Conservation (phyloP, 2,329 filamentous ascomycete genomes). For the Ophioceras dolichostomum region DNA sequence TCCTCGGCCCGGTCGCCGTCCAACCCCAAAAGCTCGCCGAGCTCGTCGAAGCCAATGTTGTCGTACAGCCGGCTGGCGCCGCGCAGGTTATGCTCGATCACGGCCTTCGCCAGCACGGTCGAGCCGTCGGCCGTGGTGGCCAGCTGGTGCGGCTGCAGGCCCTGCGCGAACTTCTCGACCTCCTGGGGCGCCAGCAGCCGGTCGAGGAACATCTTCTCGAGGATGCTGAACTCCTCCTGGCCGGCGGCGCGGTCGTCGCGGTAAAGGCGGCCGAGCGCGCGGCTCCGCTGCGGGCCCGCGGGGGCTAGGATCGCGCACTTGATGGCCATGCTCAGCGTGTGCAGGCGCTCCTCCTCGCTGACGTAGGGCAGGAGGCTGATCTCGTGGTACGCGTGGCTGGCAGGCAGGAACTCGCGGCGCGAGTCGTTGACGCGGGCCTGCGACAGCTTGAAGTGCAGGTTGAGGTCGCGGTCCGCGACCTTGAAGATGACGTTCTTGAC, state of each 20-base stretch:
- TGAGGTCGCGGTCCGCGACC: slow-evolving; percentile 60
- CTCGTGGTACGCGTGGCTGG: slow-evolving; percentile 76
- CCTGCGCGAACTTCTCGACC: slow-evolving; percentile 72
- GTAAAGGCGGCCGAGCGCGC: slow-evolving; percentile 72
- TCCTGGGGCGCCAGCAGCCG: slow-evolving; percentile 70
- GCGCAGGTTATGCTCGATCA: slow-evolving; percentile 91
- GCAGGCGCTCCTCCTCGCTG: slow-evolving; percentile 75
- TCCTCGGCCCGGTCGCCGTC: slow-evolving; percentile 74
- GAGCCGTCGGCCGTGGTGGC: slow-evolving; percentile 82
- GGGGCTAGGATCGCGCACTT: slow-evolving; percentile 88
- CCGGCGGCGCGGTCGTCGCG: slow-evolving; percentile 77
- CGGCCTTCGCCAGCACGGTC: slow-evolving; percentile 84
- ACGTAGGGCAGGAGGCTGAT: slow-evolving; percentile 68
- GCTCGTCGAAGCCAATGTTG: slow-evolving; percentile 63
- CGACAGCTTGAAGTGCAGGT: slow-evolving; percentile 77
- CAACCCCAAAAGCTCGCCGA: slow-evolving; percentile 68
- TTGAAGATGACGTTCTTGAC: slow-evolving; percentile 85
- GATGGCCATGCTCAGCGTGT: slow-evolving; percentile 76
- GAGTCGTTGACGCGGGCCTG: slow-evolving; percentile 91
- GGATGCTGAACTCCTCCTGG: slow-evolving; percentile 70
- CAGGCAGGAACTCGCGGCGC: slow-evolving; percentile 78
- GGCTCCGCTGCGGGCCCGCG: slow-evolving; percentile 73
- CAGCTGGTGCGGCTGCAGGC: slow-evolving; percentile 76
- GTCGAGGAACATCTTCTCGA: slow-evolving; percentile 97
- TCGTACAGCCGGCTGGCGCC: slow-evolving; percentile 69